These are phyloP conservation scores for Lactarius quietus DNA, from an alignment of 768 basidiomycete genomes.

Conservation along the genomic window DNA sequence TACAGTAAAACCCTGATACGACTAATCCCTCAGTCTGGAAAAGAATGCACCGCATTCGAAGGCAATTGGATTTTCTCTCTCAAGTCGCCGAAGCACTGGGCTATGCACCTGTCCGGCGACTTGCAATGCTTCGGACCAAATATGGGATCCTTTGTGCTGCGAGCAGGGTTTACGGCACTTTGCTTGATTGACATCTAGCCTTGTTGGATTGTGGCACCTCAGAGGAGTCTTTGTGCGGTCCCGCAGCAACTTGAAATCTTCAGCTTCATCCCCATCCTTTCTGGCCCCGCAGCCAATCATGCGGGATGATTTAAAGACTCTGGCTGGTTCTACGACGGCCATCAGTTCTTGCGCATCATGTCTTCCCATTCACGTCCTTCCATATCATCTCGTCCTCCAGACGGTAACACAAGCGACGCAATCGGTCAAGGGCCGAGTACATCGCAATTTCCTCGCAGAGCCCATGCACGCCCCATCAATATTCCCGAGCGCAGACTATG, in stretches of 20 bases:
- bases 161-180: background rate
- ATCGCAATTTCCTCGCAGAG: background rate
- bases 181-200: background rate
- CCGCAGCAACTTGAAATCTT: background rate
- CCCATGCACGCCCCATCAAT: background rate
- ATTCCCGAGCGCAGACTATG: slow-evolving; percentile 1
- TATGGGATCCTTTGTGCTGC: background rate
- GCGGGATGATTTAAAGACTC: slow-evolving; percentile 1
- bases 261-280: too few species aligned
- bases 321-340: background rate
- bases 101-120: background rate
- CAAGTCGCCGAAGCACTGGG: background rate
- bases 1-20: background rate
- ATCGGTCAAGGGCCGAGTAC: background rate
- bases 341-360: background rate
- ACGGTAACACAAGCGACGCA: background rate
- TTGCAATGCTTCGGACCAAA: background rate
- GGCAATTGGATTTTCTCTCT: background rate
- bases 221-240: background rate
- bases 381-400: background rate
- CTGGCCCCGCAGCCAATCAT: too few species aligned
- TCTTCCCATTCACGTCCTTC: background rate
- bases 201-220: background rate
- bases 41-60: too few species aligned
- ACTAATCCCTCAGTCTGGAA: background rate